Conservation (phyloP, 352 stramenopile genomes). For the Phytophthora palmivora region DNA sequence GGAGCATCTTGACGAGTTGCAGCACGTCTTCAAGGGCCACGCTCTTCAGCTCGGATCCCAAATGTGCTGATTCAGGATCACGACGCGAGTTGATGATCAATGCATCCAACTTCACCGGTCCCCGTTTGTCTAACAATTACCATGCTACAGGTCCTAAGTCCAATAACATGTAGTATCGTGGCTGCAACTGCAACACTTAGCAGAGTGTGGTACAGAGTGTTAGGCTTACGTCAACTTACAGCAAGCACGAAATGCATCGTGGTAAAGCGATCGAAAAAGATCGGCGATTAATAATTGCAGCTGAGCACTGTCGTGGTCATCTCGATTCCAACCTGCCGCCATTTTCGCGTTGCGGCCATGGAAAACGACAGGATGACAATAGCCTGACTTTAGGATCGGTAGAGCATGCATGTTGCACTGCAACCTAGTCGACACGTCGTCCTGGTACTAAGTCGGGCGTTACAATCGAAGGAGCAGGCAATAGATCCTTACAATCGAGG, state of each 20-base stretch:
- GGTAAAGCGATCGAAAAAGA: not conserved
- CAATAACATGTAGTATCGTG: not conserved
- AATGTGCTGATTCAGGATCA: constrained; percentile 5
- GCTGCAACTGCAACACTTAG: not conserved
- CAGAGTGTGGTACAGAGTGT: not conserved
- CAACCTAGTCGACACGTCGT: not conserved
- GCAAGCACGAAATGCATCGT: not conserved
- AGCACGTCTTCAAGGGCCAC: constrained; percentile 17
- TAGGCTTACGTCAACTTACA: not conserved
- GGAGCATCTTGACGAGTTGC: constrained; percentile 19
- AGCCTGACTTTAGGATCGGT: not conserved
- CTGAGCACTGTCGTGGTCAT: too few relatives aligned
- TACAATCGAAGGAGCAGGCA: constrained; percentile 1
- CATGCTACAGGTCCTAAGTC: too few relatives aligned
- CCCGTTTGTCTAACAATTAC: too few relatives aligned
- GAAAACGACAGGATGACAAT: not conserved
- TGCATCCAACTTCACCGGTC: not conserved
- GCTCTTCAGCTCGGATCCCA: constrained; percentile 5
- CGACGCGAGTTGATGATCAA: not conserved
- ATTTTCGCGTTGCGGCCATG: not conserved
- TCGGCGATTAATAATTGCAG: not conserved
- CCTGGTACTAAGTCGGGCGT: constrained; percentile 3
- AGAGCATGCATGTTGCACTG: not conserved
- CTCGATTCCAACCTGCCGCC: not conserved
- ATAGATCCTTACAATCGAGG: constrained; percentile 12